These are phyloP conservation scores for Aspergillus intermedius DNA, from an alignment of 2,329 filamentous ascomycete genomes.

Conservation along the genomic window DNA sequence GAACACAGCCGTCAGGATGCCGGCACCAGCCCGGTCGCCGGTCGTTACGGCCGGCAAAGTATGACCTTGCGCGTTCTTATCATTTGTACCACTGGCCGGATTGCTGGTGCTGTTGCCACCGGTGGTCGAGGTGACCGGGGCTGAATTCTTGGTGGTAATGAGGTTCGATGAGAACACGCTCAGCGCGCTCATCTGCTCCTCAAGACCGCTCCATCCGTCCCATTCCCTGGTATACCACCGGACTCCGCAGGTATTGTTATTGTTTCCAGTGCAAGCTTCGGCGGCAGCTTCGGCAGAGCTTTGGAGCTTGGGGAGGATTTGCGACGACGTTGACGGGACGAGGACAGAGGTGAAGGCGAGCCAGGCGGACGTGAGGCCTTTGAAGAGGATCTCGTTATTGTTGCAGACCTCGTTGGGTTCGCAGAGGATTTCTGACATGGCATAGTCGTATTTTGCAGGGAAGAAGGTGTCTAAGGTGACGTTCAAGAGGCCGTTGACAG, in stretches of 20 bases:
- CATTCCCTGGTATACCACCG: conserved; percentile 35
- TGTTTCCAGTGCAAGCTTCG: conserved; percentile 55
- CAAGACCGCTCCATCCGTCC: conserved; percentile 32
- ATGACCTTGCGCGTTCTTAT: conserved; percentile 6
- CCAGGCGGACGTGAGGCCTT: conserved; percentile 65
- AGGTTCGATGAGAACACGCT: conserved; percentile 29
- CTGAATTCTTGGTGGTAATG: conserved; percentile 15
- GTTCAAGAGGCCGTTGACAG: conserved; percentile 52
- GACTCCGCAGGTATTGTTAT: conserved; percentile 49
- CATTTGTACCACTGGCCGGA: conserved; percentile 33
- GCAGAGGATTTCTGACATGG: conserved; percentile 64
- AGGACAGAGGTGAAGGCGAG: conserved; percentile 56
- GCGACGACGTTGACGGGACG: conserved; percentile 51
- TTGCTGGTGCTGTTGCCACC: conserved; percentile 55
- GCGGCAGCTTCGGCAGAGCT: conserved; percentile 56
- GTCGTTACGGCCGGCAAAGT: conserved; percentile 20
- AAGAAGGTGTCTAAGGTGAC: conserved; percentile 48
- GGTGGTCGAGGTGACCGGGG: conserved; percentile 40
- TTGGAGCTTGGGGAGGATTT: conserved; percentile 54
- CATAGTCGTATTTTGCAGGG: conserved; percentile 38
- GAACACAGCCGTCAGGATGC: conserved; percentile 27
- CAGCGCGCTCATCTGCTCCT: conserved; percentile 37
- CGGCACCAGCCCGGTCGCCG: conserved; percentile 32
- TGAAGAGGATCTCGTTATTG: conserved; percentile 66
- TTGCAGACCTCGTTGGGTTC: conserved; percentile 58